Base-by-base conservation (phyloP, 805 yeast genomes). In the Lipomyces sp. region DNA sequence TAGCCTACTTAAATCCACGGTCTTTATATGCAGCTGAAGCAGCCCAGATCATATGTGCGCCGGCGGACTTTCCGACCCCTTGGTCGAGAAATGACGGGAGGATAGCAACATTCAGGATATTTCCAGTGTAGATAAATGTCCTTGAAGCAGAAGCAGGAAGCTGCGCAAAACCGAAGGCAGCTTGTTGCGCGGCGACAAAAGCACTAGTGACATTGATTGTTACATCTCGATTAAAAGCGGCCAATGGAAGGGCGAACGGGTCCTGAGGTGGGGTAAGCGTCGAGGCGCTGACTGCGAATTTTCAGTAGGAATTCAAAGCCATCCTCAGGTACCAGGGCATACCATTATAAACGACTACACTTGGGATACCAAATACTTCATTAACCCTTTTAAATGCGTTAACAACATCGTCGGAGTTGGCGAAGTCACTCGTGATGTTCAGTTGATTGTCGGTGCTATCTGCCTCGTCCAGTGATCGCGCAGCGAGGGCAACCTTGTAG, bases 281-380 rank as follows among this genome's bases (percentile, higher is more conserved):
- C 8, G 29, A 5, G n/a, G 60, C 53, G 24, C 60, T 42, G 34
- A 30, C 60, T 57, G 24, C 24, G 18, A 30, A 57, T 6, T 10
- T 6, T 57, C 7, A 45, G 35, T 1, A 57, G 30, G n/a, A 15
- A 37, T 39, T n/a, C 18, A 24, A 37, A 24, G 30, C 2, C 37
- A n/a, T 24, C 15, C 42, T 15, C 33, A 57, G 39, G 24, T 15
- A 35, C 54, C 11, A 37, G 53, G 24, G 33, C 54, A 42, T 42
- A 57, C 60, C 60, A 30, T 57, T 57, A 42, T 57, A 57, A 57
- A 57, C 60, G 24, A 57, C 60, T 4, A 57, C 60, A 42, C 60
- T 57, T 57, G 60, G 60, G 34, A 57, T 57, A 24, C 53, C 60
- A 24, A 57, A 30, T 42, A 13, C 37, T 18, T 13, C 32, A 18